phyloP scores from a whole-genome alignment of 1,284 basidiomycete genomes.

The Phellinidium pouzarii region DNA sequence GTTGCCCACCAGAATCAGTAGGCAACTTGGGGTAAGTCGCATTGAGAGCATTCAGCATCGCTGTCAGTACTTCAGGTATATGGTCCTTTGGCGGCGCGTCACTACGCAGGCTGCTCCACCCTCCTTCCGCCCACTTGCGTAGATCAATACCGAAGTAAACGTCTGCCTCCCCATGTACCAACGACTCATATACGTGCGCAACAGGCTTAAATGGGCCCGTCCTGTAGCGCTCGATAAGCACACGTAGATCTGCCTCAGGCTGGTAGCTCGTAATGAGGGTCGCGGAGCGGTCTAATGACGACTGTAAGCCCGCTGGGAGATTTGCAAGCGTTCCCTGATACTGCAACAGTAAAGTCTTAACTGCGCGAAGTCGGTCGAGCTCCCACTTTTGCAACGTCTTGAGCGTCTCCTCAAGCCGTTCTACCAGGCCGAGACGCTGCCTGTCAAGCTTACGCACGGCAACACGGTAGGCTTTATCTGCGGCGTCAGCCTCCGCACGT shows the following conservation, averaged over 20 bases:
- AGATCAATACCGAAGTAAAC: constrained; percentile 87
- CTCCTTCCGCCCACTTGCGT: constrained; percentile 77
- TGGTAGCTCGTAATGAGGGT: constrained; percentile 77
- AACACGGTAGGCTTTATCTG: constrained; percentile 70
- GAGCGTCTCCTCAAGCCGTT: constrained; percentile 75
- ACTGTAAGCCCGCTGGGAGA: constrained; percentile 58
- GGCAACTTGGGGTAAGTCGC: constrained; percentile 59
- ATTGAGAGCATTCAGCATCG: constrained; percentile 58
- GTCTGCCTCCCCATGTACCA: constrained; percentile 73
- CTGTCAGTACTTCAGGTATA: constrained; percentile 71
- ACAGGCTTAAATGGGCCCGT: constrained; percentile 85
- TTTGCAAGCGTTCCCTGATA: constrained; percentile 74
- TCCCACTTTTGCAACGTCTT: constrained; percentile 83
- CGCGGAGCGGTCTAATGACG: constrained; percentile 60
- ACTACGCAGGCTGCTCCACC: constrained; percentile 47
- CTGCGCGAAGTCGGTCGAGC: constrained; percentile 69
- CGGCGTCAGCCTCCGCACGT: constrained; percentile 70
- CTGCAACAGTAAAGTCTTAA: constrained; percentile 81
- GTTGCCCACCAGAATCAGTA: constrained; percentile 55
- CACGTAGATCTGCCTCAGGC: constrained; percentile 76
- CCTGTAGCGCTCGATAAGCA: constrained; percentile 82
- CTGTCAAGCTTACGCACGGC: constrained; percentile 73
- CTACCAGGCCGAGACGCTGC: constrained; percentile 76
- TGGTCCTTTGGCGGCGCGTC: constrained; percentile 52
- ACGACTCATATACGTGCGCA: constrained; percentile 78